These are phyloP conservation scores for Backusella sp. DNA, from an alignment of 192 early-diverging fungal species.

Conservation along the genomic window DNA sequence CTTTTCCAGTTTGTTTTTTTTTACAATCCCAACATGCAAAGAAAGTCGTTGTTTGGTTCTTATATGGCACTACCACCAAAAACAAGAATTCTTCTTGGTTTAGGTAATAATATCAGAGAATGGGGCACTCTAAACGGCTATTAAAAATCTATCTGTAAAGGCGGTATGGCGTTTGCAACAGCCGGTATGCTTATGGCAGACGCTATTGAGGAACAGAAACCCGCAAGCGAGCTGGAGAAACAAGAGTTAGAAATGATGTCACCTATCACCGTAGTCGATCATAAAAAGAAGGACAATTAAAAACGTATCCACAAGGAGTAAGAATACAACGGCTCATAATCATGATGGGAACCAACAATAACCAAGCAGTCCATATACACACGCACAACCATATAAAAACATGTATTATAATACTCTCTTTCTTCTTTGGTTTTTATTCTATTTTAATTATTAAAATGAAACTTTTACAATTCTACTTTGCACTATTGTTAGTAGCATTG, in stretches of 20 bases:
- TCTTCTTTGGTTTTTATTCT: background rate
- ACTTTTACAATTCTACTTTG: background rate
- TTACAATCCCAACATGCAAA: constrained; percentile 27
- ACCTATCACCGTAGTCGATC: constrained; percentile 24
- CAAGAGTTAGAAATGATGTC: constrained; percentile 23
- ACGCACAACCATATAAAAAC: background rate
- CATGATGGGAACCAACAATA: background rate
- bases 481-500: background rate
- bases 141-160: background rate
- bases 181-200: constrained; percentile 36
- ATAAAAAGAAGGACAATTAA: background rate
- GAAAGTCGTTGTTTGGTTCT: constrained; percentile 40
- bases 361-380: background rate
- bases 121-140: too few species aligned
- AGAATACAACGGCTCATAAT: background rate
- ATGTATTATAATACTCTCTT: background rate
- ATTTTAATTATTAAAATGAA: background rate
- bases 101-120: constrained; percentile 18
- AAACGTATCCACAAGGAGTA: background rate
- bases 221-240: constrained; percentile 20
- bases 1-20: background rate
- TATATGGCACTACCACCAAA: constrained; percentile 34
- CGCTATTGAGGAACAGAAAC: constrained; percentile 30
- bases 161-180: constrained; percentile 41
- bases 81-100: constrained; percentile 30